Base-by-base conservation (phyloP, 1,139 yeast genomes). In the Sugiyamaella pinicola region DNA sequence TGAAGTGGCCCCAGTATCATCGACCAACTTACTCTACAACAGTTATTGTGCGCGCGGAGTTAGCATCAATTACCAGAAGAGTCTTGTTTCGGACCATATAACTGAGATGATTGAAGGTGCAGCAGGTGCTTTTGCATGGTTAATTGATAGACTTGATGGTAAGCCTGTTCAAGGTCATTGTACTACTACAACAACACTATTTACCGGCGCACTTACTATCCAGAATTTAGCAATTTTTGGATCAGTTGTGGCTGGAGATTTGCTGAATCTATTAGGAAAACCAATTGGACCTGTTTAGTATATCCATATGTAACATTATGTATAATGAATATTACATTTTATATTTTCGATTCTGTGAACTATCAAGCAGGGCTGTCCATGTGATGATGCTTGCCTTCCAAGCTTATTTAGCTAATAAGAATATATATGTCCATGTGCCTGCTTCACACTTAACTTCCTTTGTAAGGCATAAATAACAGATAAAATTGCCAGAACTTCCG, bases 11-110 rank as follows among this genome's bases (percentile, higher is more conserved):
- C 61, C 63, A 15, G 51, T 58, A 17, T 52, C 45, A 2, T 53
- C 52, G 18, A 64, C 64, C 18, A 15, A 33, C 22, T 2, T 6
- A 3, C 35, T 58, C 2, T 55, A 59, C 37, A 50, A 58, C 40
- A 26, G 31, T 22, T 68, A 65, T 60, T 68, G 72, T 55, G 12
- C 53, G 18, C 49, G 53, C 5, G 60, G 64, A 31, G 55, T 61
- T 17, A 40, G 57, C 15, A 59, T 69, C 12, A 51, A 57, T 28
- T 66, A 51, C 44, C 29, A 49, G 31, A 43, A 31, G 37, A 48
- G 46, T 28, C 56, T 58, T 9, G 51, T 47, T 3, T 47, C 57
- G 10, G 58, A 53, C 28, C 64, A 61, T 40, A 31, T 50, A n/a
- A 53, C 49, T 1, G 47, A 51, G 8, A 51, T 45, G 9, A 35